These are phyloP conservation scores for Neotropicomus parvogracilis DNA, from an alignment of 1,284 basidiomycete species.

Conservation along the genomic window DNA sequence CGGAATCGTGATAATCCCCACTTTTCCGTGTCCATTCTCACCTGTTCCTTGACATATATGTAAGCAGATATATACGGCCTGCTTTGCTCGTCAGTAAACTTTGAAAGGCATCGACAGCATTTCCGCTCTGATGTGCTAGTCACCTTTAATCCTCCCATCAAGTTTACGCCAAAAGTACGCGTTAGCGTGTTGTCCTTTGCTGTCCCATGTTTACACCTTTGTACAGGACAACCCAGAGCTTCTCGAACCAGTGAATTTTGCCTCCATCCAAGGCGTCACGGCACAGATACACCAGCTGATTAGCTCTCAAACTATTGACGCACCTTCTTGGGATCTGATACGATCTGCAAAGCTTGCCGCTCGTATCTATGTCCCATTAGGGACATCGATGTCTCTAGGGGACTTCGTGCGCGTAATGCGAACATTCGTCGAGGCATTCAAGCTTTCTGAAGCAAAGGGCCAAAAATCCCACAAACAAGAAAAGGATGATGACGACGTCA, in stretches of 20 bases:
- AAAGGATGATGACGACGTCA: constrained; percentile 35
- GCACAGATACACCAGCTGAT: constrained; percentile 63
- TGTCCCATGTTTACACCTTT: neutral
- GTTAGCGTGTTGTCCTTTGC: neutral
- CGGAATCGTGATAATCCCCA: constrained; percentile 61
- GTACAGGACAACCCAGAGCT: constrained; percentile 65
- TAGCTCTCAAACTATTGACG: constrained; percentile 71
- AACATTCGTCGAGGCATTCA: constrained; percentile 74
- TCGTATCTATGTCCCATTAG: constrained; percentile 77
- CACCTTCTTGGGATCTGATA: constrained; percentile 77
- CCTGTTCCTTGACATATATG: constrained; percentile 84
- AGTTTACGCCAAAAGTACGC: constrained; percentile 58
- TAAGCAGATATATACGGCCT: constrained; percentile 29
- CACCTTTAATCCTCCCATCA: constrained; percentile 74
- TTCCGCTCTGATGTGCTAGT: constrained; percentile 85
- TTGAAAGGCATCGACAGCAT: constrained; percentile 56
- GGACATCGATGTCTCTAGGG: constrained; percentile 76
- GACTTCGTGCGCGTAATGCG: constrained; percentile 75
- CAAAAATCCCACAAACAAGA: constrained; percentile 20
- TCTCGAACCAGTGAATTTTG: constrained; percentile 61
- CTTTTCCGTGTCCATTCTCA: constrained; percentile 70
- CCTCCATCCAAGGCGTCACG: constrained; percentile 59
- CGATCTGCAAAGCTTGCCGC: constrained; percentile 72
- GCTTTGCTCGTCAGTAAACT: neutral
- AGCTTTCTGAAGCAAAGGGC: constrained; percentile 37